Base-by-base conservation (phyloP, 148 eudicot genomes). In the Persicaria tinctoria region DNA sequence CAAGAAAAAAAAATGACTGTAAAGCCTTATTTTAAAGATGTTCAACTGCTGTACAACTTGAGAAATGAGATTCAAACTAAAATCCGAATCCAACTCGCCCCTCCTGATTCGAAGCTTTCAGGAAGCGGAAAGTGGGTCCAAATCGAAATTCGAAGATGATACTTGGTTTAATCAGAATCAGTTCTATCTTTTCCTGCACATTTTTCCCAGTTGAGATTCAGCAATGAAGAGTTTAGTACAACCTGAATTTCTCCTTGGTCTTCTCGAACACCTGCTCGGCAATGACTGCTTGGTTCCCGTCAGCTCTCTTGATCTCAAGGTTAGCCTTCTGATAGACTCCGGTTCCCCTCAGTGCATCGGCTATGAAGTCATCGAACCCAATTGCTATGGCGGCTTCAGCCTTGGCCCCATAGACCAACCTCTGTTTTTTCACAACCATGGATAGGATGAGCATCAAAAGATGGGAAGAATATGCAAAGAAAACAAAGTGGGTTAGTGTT, bases 261-360 rank as follows among this genome's bases (percentile, higher is more conserved):
- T 73, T 73, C 75, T 73, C 75, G 53, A 73, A 73, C 17, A 73
- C 75, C 47, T 73, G 75, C 46, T 73, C 75, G 13, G 75, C 75
- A 73, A 73, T 51, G 17, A 54, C 6, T 1, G 75, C 75, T 51
- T 41, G 46, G 18, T 54, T 55, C 9, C 75, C 75, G 6, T 73
- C 75, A 14, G 75, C 75, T 51, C 27, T 73, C 62, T 86, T 86
- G 82, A 88, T 88, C 78, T 88, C 91, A 82, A 88, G 63, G 32
- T 79, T 73, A 47, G 92, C 86, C 74, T 88, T 88, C 78, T 88
- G 92, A 77, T 88, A 88, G 51, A 84, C 80, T 27, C 92, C 89
- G 4, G 92, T 88, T 16, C 92, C 92, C 80, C 92, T 84, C 14
- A 88, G 72, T 53, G 92, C 92, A 83, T 88, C 92, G 13, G 92